phyloP scores from a whole-genome alignment of 148 eudicot genomes.

The Silene latifolia region DNA sequence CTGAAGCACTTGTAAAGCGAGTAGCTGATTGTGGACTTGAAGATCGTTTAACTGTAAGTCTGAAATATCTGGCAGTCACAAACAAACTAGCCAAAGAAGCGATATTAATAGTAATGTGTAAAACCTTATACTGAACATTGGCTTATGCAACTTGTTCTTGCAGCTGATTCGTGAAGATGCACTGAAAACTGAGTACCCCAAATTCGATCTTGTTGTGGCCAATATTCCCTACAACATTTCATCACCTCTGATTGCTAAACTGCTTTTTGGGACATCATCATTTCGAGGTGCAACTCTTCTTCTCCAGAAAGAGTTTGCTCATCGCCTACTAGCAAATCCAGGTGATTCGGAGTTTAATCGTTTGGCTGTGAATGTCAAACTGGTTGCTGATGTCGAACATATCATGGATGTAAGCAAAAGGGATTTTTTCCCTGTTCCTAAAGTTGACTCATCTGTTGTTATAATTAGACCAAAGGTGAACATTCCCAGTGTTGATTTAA shows the following conservation, averaged over 20 bases:
- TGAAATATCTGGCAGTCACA: not conserved
- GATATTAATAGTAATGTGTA: not conserved
- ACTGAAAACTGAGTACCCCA: constrained; percentile 70
- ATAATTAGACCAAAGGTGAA: constrained; percentile 56
- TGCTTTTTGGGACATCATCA: constrained; percentile 51
- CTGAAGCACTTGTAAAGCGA: constrained; percentile 59
- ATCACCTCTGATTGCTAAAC: constrained; percentile 81
- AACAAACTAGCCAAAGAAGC: not conserved
- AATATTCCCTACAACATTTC: constrained; percentile 91
- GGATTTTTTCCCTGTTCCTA: constrained; percentile 79
- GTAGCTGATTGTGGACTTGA: constrained; percentile 49
- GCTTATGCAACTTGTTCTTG: constrained; percentile 17
- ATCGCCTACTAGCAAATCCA: constrained; percentile 76
- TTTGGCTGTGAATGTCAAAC: constrained; percentile 74
- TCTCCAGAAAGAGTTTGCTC: constrained; percentile 93
- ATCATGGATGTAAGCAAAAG: constrained; percentile 88
- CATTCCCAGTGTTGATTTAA: constrained; percentile 57
- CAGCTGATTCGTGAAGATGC: constrained; percentile 80
- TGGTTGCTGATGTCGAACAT: constrained; percentile 76
- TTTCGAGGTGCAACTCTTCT: constrained; percentile 82
- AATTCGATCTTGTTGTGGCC: constrained; percentile 87
- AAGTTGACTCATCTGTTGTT: constrained; percentile 88
- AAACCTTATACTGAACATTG: not conserved
- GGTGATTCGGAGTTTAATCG: constrained; percentile 92
- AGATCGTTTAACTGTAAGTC: constrained; percentile 54